These are phyloP conservation scores for Exophiala alcalophila DNA, from an alignment of 2,329 filamentous ascomycete genomes.

Conservation along the genomic window DNA sequence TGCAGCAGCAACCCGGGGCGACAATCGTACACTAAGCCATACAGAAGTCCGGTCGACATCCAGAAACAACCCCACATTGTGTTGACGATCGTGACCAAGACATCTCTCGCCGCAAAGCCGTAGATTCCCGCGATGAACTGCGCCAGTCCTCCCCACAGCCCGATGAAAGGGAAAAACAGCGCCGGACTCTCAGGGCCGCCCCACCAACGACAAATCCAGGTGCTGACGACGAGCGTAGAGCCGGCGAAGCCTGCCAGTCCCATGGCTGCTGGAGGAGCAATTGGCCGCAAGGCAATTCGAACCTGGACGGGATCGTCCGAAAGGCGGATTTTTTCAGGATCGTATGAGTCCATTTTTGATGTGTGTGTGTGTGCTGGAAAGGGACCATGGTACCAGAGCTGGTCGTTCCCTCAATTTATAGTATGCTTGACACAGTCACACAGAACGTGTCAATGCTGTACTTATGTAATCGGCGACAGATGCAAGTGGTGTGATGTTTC, in stretches of 20 bases:
- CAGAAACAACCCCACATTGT: conserved; percentile 2
- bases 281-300: not conserved
- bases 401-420: not conserved
- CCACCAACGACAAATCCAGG: conserved; percentile 3
- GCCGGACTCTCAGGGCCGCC: not conserved
- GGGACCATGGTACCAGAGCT: not conserved
- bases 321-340: conserved; percentile 1
- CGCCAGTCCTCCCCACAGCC: not conserved
- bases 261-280: not conserved
- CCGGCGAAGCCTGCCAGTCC: conserved; percentile 1
- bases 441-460: not conserved
- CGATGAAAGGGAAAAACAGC: conserved; percentile 1
- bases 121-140: conserved; percentile 2
- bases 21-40: not conserved
- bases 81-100: conserved; percentile 1
- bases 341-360: not conserved
- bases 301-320: not conserved
- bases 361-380: not conserved
- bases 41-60: not conserved
- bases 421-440: not conserved
- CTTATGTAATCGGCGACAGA: not conserved
- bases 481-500: conserved; percentile 1
- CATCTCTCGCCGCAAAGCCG: conserved; percentile 3
- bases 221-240: conserved; percentile 1
- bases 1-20: not conserved